phyloP scores from a whole-genome alignment of 306 rosid species.

The Quercus alba region DNA sequence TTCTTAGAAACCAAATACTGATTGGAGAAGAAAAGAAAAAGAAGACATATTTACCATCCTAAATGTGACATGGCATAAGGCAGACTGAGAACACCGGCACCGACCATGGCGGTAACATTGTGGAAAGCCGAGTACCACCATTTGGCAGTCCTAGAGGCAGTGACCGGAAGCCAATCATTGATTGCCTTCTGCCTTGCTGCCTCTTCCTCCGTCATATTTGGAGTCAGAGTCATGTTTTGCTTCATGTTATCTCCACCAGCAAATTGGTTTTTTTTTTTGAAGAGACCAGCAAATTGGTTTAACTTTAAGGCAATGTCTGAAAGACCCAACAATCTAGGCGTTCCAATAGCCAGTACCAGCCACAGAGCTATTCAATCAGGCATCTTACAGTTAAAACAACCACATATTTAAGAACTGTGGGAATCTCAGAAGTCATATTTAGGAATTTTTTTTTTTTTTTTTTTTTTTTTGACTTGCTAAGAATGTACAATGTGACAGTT shows the following conservation, averaged over 20 bases:
- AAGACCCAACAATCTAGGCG: background rate
- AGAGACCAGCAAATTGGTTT: background rate
- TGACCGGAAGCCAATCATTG: constrained; percentile 81
- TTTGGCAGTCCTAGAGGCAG: constrained; percentile 75
- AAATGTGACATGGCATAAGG: constrained; percentile 79
- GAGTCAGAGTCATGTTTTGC: constrained; percentile 2
- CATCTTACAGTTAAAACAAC: background rate
- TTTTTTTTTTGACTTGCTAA: background rate
- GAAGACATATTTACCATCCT: constrained; percentile 52
- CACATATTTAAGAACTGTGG: too few relatives aligned
- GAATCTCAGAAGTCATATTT: background rate
- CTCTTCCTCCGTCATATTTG: background rate
- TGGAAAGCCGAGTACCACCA: constrained; percentile 96
- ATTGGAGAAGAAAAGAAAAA: background rate
- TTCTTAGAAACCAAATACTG: too few relatives aligned
- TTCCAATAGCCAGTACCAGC: background rate
- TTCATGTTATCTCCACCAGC: background rate
- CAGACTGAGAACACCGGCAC: constrained; percentile 90
- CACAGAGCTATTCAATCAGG: background rate
- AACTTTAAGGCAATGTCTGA: background rate
- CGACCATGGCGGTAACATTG: constrained; percentile 94
- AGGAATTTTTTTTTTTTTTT: background rate
- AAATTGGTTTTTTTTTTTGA: too few relatives aligned
- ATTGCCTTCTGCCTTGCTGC: constrained; percentile 22
- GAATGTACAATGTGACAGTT: background rate